Evolutionary conservation across 371 early-diverging fungal species (phyloP), one percentile per base, ranked within the genome.

Genomic region (Lichtheimia corymbifera): DNA sequence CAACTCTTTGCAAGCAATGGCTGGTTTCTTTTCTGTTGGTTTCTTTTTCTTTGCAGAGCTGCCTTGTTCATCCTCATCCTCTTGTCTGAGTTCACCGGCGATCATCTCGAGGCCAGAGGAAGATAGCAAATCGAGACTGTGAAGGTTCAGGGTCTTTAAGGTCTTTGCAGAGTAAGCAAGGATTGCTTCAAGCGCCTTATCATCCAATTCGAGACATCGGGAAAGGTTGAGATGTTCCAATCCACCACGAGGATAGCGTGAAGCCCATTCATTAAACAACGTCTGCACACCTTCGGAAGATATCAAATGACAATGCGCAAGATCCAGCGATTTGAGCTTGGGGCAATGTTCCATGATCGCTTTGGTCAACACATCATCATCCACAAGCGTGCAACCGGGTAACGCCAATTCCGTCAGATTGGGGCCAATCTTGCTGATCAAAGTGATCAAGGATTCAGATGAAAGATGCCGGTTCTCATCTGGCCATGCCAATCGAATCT

Each of bases 101-200:
- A 90, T 53, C 7, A 71, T 63, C 43, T 83, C 71, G 51, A 94
- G 59, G 0, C 87, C 81, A 7, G 73, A 47, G 17, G 68, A 67
- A 1, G 91, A 83, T 50, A 95, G 54, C 41, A 86, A 83, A 22
- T 92, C 89, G 57, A 91, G 65, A n/a, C 91, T 90, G 61, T 93
- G 91, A 58, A 95, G 59, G 30, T 73, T 76, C 18, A 95, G 64
- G 1, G 67, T 50, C 24, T 70, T 66, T 20, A 94, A 67, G 0
- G 86, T 74, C 5, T 60, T 56, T 12, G 86, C 85, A 24, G 91
- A 86, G 49, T 86, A 88, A 3, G 63, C 73, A 20, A 90, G 64
- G 44, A 88, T 52, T n/a, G 85, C 81, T 17, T 73, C 66, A 12
- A 93, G 50, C 0, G 82, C 85, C 0, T 66, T 77, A 63, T 93